Base-by-base conservation (phyloP, 305 asterid genomes). In the Euphrasia arctica region DNA sequence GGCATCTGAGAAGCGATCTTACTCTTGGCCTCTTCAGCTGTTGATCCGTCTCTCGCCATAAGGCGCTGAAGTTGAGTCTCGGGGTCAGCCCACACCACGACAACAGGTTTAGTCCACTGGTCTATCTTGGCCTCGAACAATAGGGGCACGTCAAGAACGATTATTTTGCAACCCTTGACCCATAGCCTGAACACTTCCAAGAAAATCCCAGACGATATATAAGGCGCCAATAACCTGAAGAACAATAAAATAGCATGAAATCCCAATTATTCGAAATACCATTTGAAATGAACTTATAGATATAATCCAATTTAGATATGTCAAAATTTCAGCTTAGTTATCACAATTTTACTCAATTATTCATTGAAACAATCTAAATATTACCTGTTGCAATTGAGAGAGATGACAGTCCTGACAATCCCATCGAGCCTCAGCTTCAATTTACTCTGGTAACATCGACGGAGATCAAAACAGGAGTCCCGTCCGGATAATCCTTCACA, bases 51-150 rank as follows among this genome's bases (percentile, higher is more conserved):
- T 79, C 98, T 81, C 6, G 79, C 66, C 83, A 70, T 80, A 11
- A 92, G 81, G 14, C 97, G 85, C 69, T 62, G 85, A 59, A 92
- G 97, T 75, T 90, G 97, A 73, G 95, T 92, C 75, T 82, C 80
- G 6, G 89, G 91, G 65, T 90, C 90, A 55, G 83, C 90, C 96
- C 94, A 93, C 66, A 93, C 94, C 62, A 93, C 97, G 60, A 90
- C 72, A 45, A 80, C 77, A 64, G 98, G 96, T 41, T 80, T 85
- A 47, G 98, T 87, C 96, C 95, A 92, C 58, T 60, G 78, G 80
- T 89, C 91, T 69, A 92, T 77, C 78, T 87, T 92, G 67, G 89
- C 92, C 78, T 93, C 96, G 65, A 93, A 90, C 83, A 93, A 77
- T 73, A 90, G 73, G 65, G 97, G 98, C 54, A 92, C 89, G 63